Conservation (phyloP, 305 asterid species). For the Solanum hybrid region DNA sequence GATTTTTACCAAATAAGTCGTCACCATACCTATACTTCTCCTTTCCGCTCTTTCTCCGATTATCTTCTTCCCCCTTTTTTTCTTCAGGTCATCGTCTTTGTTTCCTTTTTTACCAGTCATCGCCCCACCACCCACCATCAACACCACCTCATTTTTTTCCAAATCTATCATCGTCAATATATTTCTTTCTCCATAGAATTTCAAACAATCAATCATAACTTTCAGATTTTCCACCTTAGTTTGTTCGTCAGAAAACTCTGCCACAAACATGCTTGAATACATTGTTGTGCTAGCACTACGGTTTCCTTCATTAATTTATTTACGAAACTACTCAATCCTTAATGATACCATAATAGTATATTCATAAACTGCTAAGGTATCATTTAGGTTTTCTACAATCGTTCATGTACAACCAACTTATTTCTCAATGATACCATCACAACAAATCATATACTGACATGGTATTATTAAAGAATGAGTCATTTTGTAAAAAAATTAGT, state of each 20-base stretch:
- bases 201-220: not conserved
- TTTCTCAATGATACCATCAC: not conserved
- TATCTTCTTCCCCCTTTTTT: too few relatives aligned
- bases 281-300: too few relatives aligned
- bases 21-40: too few relatives aligned
- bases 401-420: not conserved
- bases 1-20: too few relatives aligned
- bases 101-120: not conserved
- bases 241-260: not conserved
- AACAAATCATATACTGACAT: not conserved
- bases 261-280: not conserved
- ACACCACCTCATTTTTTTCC: not conserved
- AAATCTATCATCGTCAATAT: not conserved
- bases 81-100: not conserved
- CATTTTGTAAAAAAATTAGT: not conserved
- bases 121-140: not conserved
- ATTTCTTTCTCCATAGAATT: not conserved
- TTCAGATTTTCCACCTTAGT: not conserved
- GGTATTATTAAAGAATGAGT: too few relatives aligned
- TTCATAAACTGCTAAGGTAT: not conserved
- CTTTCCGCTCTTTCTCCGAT: too few relatives aligned
- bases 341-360: not conserved
- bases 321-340: not conserved
- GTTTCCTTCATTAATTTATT: not conserved
- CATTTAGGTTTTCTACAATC: not conserved